Percentiles rank a stretch among this genome's conserved stretches.
Evolutionary conservation across 495 filamentous ascomycete genomes (phyloP).

Genomic region (Baudoinia panamericana): DNA sequence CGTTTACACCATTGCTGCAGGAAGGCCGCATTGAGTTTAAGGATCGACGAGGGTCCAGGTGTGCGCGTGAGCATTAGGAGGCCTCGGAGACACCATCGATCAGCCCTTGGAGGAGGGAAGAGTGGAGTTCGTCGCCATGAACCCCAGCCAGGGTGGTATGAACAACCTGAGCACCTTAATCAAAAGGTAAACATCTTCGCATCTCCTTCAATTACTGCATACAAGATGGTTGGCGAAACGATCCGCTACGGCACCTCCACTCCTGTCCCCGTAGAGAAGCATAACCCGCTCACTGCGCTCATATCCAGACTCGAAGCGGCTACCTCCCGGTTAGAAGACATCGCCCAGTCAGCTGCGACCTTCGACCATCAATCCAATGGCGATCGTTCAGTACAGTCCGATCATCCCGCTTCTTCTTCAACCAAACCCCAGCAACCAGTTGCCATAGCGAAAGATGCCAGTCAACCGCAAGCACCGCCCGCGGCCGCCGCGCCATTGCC

Average conservation of each 20-base stretch:
- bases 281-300: constrained; percentile 33
- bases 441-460: background rate
- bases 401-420: background rate
- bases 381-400: too few species aligned
- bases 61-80: too few species aligned
- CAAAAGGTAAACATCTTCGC: constrained; percentile 61
- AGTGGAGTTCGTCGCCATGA: constrained; percentile 6
- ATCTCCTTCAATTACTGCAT: constrained; percentile 1
- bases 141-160: constrained; percentile 45
- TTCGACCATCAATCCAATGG: too few species aligned
- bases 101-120: too few species aligned
- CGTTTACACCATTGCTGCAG: too few species aligned
- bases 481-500: constrained; percentile 48
- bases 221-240: constrained; percentile 15
- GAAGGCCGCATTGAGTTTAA: too few species aligned
- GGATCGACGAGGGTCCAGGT: too few species aligned
- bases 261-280: constrained; percentile 12
- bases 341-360: constrained; percentile 59
- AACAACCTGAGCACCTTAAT: constrained; percentile 94
- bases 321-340: constrained; percentile 90
- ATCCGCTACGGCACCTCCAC: constrained; percentile 10
- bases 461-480: constrained; percentile 20
- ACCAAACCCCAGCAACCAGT: background rate
- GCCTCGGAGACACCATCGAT: too few species aligned
- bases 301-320: constrained; percentile 85